These are phyloP conservation scores for Cladosporium sp. DNA, from an alignment of 2,329 filamentous ascomycete species.

Conservation along the genomic window DNA sequence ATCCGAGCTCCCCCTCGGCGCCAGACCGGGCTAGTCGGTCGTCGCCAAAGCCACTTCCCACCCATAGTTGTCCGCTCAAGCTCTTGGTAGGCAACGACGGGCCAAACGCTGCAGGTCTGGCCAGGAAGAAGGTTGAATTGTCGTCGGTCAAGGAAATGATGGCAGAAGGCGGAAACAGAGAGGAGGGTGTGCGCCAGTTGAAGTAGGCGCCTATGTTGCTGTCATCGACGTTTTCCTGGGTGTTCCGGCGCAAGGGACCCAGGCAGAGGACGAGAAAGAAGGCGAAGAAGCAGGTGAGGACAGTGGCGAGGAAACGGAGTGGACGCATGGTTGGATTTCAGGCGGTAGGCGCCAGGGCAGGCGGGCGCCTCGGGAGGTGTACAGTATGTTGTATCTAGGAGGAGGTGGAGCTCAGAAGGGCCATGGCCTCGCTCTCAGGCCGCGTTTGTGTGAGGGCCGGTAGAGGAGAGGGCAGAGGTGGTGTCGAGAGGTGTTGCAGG, in stretches of 20 bases:
- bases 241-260: slow-evolving; percentile 22
- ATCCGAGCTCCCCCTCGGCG: slow-evolving; percentile 80
- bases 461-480: not conserved
- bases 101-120: slow-evolving; percentile 88
- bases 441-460: not conserved
- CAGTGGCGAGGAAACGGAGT: slow-evolving; percentile 37
- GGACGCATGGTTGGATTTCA: slow-evolving; percentile 30
- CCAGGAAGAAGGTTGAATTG: slow-evolving; percentile 94
- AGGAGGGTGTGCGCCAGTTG: slow-evolving; percentile 57
- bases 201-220: slow-evolving; percentile 37
- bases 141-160: slow-evolving; percentile 95
- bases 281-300: slow-evolving; percentile 38
- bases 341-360: not conserved
- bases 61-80: slow-evolving; percentile 85
- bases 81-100: slow-evolving; percentile 68
- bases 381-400: slow-evolving; percentile 5
- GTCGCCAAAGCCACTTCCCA: slow-evolving; percentile 85
- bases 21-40: slow-evolving; percentile 53
- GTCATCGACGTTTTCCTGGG: slow-evolving; percentile 21
- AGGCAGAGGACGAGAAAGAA: slow-evolving; percentile 40
- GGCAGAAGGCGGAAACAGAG: slow-evolving; percentile 89
- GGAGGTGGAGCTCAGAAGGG: not conserved
- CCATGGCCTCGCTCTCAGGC: slow-evolving; percentile 4
- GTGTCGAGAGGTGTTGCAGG: not conserved
- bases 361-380: not conserved